Base-by-base conservation (phyloP, 2,329 filamentous ascomycete species). In the Moelleriella libera region DNA sequence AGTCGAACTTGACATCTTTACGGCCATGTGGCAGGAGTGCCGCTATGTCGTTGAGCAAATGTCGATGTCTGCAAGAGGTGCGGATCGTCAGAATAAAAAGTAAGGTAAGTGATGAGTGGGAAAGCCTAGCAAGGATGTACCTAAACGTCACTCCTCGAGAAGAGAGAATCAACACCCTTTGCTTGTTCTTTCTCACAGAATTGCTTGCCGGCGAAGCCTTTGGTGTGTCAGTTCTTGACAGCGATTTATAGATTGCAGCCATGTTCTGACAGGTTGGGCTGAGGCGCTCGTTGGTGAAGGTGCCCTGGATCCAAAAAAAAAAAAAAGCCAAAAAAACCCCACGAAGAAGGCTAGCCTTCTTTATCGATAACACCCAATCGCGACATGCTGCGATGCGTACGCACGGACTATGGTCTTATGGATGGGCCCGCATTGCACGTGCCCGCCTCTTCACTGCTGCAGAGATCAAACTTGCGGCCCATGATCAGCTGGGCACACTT, bases 1-100 rank as follows among this genome's bases (percentile, higher is more conserved):
- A 92, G 65, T 98, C 92, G 55, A 96, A 86, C 68, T 98, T 98
- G 57, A 85, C 88, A 63, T 98, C 92, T 70, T 94, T 95, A 60
- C 88, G 82, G 54, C 83, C 82, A 64, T 98, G 92, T 2, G 92
- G 92, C 54, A 98, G 81, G 66, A 98, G 81, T 31, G 84, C 76
- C 49, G 88, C 80, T 44, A 98, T 74, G 60, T 98, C 92, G 60
- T 89, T 86, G 52, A 98, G 76, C 42, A 98, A 74, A 68, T 98
- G 92, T 42, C 92, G 85, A 66, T 96, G 92, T 65, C 90, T 94
- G 57, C 40, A 50, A 41, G 45, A 30, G 29, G 47, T 14, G 39
- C 30, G 46, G 49, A 41, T 48, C 2, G 11, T 44, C 8, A 43
- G 10, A n/a, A 9, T 6, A 3, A 41, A 21, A 21, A 29, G 40